Evolutionary conservation across 2,329 filamentous ascomycete species (phyloP).

Genomic region (Aspergillus sclerotialis): DNA sequence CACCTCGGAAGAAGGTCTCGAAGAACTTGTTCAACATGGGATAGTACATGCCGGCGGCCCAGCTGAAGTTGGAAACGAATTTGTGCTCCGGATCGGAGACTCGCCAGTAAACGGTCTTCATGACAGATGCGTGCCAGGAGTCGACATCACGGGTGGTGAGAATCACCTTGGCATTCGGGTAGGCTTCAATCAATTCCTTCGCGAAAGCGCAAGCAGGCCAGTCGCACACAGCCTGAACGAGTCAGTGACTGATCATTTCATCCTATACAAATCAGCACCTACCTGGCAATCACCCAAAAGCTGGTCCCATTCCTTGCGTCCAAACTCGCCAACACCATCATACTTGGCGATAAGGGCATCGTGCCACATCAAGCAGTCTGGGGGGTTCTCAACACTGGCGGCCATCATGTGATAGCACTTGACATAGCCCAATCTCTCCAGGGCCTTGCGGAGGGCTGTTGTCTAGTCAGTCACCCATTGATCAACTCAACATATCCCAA

Average conservation of each 20-base stretch:
- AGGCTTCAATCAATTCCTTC: slow-evolving; percentile 63
- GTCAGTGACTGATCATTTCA: slow-evolving; percentile 6
- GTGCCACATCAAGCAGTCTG: slow-evolving; percentile 63
- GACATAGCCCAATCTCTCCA: slow-evolving; percentile 59
- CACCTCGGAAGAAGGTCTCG: slow-evolving; percentile 60
- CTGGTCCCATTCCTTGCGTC: slow-evolving; percentile 62
- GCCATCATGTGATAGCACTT: slow-evolving; percentile 71
- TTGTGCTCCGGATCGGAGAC: slow-evolving; percentile 56
- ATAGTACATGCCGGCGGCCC: slow-evolving; percentile 62
- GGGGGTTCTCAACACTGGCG: slow-evolving; percentile 60
- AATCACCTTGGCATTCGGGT: slow-evolving; percentile 66
- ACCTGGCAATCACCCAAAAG: slow-evolving; percentile 56
- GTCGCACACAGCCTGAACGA: slow-evolving; percentile 55
- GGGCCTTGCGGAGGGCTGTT: slow-evolving; percentile 56
- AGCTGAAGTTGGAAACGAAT: slow-evolving; percentile 51
- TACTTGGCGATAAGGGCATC: slow-evolving; percentile 59
- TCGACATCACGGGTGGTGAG: slow-evolving; percentile 61
- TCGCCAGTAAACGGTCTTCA: slow-evolving; percentile 63
- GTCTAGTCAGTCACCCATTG: slow-evolving; percentile 4
- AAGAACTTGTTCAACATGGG: slow-evolving; percentile 66
- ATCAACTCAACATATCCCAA: neutral
- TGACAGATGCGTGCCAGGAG: slow-evolving; percentile 56
- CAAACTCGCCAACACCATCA: slow-evolving; percentile 56
- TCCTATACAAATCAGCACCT: slow-evolving; percentile 1
- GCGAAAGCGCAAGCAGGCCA: slow-evolving; percentile 63